phyloP scores from a whole-genome alignment of 257 asterid genomes.

The Echites panduratus region DNA sequence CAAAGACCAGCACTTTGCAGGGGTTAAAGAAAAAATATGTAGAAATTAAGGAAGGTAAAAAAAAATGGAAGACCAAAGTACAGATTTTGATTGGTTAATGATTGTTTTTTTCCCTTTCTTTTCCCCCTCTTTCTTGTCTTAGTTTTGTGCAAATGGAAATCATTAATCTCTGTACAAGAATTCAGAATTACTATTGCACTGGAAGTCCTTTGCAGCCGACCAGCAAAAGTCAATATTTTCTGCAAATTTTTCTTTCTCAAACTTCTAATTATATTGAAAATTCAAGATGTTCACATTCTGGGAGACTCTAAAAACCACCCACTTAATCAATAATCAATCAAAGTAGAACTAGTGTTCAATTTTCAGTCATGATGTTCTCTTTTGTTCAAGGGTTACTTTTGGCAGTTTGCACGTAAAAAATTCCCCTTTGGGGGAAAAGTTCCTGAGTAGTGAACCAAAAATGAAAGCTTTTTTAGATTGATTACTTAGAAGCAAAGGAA shows the following conservation, averaged over 20 bases:
- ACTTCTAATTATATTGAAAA: no score
- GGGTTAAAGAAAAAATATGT: conserved; percentile 19
- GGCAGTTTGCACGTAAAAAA: neutral
- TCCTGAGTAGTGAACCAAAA: conserved; percentile 11
- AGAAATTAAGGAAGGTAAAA: neutral
- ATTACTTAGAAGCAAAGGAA: conserved; percentile 7
- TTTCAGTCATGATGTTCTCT: neutral
- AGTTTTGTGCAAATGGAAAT: neutral
- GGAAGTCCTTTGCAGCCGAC: conserved; percentile 1
- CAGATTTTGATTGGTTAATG: conserved; percentile 21
- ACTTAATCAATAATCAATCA: no score
- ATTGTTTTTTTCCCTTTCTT: neutral
- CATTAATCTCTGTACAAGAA: conserved; percentile 5
- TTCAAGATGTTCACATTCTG: neutral
- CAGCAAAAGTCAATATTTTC: conserved; percentile 1
- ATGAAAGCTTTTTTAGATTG: neutral
- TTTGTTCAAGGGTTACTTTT: conserved; percentile 13
- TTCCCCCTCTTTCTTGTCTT: neutral
- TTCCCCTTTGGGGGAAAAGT: conserved; percentile 7
- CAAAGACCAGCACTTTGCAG: conserved; percentile 44
- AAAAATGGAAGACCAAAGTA: conserved; percentile 7
- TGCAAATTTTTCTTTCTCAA: neutral
- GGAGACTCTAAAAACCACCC: neutral
- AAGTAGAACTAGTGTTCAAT: neutral
- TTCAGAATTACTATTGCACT: conserved; percentile 1